These are phyloP conservation scores for Gliomastix tumulicola DNA, from an alignment of 2,329 filamentous ascomycete species.

Conservation along the genomic window DNA sequence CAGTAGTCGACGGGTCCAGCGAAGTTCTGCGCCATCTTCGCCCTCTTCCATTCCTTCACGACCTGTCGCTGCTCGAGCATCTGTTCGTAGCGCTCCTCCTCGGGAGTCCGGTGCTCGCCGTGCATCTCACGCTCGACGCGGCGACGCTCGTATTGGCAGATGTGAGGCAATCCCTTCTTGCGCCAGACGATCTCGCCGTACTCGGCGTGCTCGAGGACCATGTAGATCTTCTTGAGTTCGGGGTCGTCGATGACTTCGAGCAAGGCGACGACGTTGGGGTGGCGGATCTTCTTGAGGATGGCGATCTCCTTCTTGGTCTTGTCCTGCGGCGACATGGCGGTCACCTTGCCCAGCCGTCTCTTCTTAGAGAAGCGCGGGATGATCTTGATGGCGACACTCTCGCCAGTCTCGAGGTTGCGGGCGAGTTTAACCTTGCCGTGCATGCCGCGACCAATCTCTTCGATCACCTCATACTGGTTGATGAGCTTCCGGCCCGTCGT, in stretches of 20 bases:
- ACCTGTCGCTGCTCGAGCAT: constrained; percentile 52
- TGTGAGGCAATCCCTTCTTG: constrained; percentile 76
- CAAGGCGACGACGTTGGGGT: constrained; percentile 92
- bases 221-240: constrained; percentile 94
- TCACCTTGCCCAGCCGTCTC: constrained; percentile 80
- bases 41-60: constrained; percentile 49
- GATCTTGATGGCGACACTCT: constrained; percentile 95
- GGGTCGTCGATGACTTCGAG: constrained; percentile 98
- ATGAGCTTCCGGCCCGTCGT: constrained; percentile 91
- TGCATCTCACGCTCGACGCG: constrained; percentile 68
- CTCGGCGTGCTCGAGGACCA: constrained; percentile 92
- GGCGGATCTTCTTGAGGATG: constrained; percentile 95
- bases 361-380: constrained; percentile 94
- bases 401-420: constrained; percentile 66
- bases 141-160: constrained; percentile 75
- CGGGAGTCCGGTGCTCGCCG: constrained; percentile 49
- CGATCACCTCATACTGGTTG: constrained; percentile 95
- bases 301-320: constrained; percentile 95
- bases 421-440: constrained; percentile 98
- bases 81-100: constrained; percentile 54
- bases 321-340: constrained; percentile 56
- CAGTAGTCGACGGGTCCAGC: constrained; percentile 59
- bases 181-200: constrained; percentile 93
- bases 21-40: constrained; percentile 42
- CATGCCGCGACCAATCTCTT: constrained; percentile 91